Base-by-base conservation (phyloP, 2,329 filamentous ascomycete genomes). In the Sarocladium oryzae region DNA sequence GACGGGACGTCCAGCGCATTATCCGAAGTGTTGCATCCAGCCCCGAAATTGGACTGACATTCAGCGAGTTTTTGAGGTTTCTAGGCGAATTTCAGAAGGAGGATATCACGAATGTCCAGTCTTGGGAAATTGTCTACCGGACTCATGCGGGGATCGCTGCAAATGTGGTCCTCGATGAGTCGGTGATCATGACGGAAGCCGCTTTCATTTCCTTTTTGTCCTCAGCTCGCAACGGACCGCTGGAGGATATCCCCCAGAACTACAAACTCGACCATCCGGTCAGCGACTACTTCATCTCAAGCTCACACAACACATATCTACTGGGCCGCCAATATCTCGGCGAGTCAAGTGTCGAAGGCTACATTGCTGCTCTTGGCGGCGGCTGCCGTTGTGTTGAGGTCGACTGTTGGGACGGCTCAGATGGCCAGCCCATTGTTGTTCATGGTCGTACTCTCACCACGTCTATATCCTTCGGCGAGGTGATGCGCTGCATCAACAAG, bases 211-310 rank as follows among this genome's bases (percentile, higher is more conserved):
- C 81, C 10, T 95, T 86, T 61, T 72, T 96, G 11, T 80, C 84
- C 13, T 95, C 89, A 0, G 79, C 80, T 40, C 78, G 83, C 58
- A 95, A 95, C 61, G 76, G 81, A 2, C 76, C 87, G 2, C 77
- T 89, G 37, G 70, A 78, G 24, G 77, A 79, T 37, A 76, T 79
- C 54, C 78, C 81, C n/a, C 68, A 78, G 11, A 71, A 81, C 24
- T 81, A 83, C 51, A 73, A 73, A 5, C 81, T 96, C 51, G 84
- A 95, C 62, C 82, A 88, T 21, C 93, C 93, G 0, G 74, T 97
- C 65, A 96, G 95, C 64, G 92, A 97, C 64, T 99, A 99, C 68
- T 96, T 90, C 73, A 93, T 99, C 58, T 97, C 92, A 1, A 96
- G 91, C 72, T 97, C 93, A 1, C 93, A 99, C 75, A 99, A 99